Conservation (phyloP, 345 rosid species). For the Conringia planisiliqua region DNA sequence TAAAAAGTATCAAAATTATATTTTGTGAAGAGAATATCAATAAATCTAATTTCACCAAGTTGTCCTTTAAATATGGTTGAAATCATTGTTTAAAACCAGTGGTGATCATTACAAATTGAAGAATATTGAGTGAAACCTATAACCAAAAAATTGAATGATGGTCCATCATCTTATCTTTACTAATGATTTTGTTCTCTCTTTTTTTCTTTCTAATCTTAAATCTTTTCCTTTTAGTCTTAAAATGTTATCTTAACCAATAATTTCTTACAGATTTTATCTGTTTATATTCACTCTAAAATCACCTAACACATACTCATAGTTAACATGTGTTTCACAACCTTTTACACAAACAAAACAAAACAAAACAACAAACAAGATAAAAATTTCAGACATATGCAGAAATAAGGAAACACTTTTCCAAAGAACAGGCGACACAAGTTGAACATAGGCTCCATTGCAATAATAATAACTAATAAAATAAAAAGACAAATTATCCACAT, state of each 20-base stretch:
- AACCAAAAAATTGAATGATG: constrained; percentile 12
- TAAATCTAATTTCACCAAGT: background rate
- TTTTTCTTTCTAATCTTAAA: background rate
- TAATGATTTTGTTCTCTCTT: background rate
- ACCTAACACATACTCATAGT: background rate
- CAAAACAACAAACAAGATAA: background rate
- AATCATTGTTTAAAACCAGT: background rate
- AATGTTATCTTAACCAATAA: background rate
- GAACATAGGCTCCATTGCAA: background rate
- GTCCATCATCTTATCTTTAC: constrained; percentile 10
- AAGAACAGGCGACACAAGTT: constrained; percentile 16
- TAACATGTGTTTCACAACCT: background rate
- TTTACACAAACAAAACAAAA: constrained; percentile 2
- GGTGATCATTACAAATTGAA: constrained; percentile 3
- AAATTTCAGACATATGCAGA: background rate
- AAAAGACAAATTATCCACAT: constrained; percentile 12
- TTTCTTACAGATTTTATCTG: background rate
- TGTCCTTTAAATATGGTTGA: background rate
- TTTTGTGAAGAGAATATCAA: background rate
- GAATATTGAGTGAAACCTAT: constrained; percentile 1
- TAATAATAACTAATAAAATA: background rate
- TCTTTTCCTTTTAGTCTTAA: no score
- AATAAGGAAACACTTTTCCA: constrained; percentile 13
- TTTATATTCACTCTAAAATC: background rate
- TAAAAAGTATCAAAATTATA: background rate